Evolutionary conservation across 148 eudicot species (phyloP), one percentile per base, ranked within the genome.

Genomic region (Chenopodium berlandieri): DNA sequence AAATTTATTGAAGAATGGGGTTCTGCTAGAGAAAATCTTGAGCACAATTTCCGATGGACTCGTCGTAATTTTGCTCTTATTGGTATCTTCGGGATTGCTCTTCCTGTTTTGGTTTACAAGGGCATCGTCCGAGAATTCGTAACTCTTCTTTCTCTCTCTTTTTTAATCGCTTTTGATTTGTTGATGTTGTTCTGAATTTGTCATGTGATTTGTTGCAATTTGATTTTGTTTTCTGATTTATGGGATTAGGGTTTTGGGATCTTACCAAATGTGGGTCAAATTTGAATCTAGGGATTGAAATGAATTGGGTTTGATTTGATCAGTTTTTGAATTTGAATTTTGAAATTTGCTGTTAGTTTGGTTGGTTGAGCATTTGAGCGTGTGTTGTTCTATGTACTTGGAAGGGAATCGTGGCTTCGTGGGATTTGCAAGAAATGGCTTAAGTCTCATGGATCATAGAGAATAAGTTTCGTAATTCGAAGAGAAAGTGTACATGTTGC

Each of bases 111-210:
- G 68, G 83, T 96, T 83, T 96, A 96, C 91, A 94, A 91, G 86
- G 99, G 99, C 89, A 91, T 94, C 89, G 94, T 96, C 87, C 87
- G 83, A 63, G 99, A 96, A 79, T 96, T 96, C 76, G 99, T 96
- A 88, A 73, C 52, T 70, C 50, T 11, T 74, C 52, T 62, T 80
- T 71, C 63, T 83, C 80, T 70, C 63, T 72, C 81, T 69, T 74
- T 75, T 71, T 31, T 54, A 48, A 48, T 48, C 3, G 14, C 17
- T 5, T 40, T 52, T 71, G 64, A 31, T 7, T 54, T 66, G 10
- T 84, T 3, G 4, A 62, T 60, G 14, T 82, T n/a, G 56, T 27
- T 78, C 14, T 63, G 46, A 13, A 30, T 30, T 74, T 27, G n/a
- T 20, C 19, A 20, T 34, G 60, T 27, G 13, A 13, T 34, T 11